These are phyloP conservation scores for Chlorencoelia australis DNA, from an alignment of 2,329 filamentous ascomycete species.

Conservation along the genomic window DNA sequence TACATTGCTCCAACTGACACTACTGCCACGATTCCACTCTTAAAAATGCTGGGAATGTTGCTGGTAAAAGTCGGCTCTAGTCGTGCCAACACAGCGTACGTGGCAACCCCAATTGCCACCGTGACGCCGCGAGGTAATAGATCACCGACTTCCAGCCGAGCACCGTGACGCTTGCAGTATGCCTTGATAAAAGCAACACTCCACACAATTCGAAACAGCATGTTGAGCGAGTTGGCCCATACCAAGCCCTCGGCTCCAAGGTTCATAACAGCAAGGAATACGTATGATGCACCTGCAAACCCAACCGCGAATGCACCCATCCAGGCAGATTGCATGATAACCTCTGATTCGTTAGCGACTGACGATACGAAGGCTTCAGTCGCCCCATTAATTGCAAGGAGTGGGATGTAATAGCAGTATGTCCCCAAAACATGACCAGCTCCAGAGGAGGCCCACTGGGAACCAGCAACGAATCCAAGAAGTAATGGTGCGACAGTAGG, in stretches of 20 bases:
- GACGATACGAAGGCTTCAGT: slow-evolving; percentile 88
- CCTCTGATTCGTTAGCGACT: slow-evolving; percentile 64
- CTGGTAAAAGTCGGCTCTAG: slow-evolving; percentile 19
- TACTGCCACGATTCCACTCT: slow-evolving; percentile 39
- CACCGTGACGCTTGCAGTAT: slow-evolving; percentile 46
- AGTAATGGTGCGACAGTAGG: slow-evolving; percentile 66
- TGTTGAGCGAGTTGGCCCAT: slow-evolving; percentile 80
- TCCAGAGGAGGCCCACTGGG: slow-evolving; percentile 63
- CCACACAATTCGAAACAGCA: slow-evolving; percentile 77
- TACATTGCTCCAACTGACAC: slow-evolving; percentile 49
- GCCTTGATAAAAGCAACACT: slow-evolving; percentile 59
- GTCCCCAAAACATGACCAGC: slow-evolving; percentile 64
- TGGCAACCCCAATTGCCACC: slow-evolving; percentile 34
- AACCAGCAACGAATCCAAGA: slow-evolving; percentile 65
- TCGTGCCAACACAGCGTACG: slow-evolving; percentile 33
- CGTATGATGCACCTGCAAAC: slow-evolving; percentile 65
- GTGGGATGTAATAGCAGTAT: slow-evolving; percentile 89
- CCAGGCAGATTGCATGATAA: slow-evolving; percentile 69
- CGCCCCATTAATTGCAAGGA: slow-evolving; percentile 85
- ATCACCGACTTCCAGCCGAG: slow-evolving; percentile 31
- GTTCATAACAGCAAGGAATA: slow-evolving; percentile 59
- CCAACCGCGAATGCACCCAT: slow-evolving; percentile 74
- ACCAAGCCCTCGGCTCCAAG: slow-evolving; percentile 75
- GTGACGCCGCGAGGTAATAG: slow-evolving; percentile 36
- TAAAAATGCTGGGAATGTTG: slow-evolving; percentile 29